These are phyloP conservation scores for Tylopilus cervinicoccineus DNA, from an alignment of 768 basidiomycete genomes.

Conservation along the genomic window DNA sequence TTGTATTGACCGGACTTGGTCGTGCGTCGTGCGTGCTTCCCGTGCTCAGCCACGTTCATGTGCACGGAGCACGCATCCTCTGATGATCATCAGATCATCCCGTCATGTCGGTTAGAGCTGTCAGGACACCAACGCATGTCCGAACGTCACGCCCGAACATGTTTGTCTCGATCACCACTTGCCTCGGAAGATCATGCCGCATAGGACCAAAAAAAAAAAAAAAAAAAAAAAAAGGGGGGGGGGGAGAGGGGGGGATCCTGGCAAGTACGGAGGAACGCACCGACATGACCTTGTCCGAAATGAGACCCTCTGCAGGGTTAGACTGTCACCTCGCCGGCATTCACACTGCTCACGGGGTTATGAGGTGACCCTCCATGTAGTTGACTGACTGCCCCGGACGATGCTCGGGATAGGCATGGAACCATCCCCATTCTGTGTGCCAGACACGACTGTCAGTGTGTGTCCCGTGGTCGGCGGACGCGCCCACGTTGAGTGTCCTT, in stretches of 20 bases:
- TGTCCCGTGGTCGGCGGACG: too few relatives aligned
- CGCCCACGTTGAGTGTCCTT: neutral
- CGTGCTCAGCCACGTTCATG: neutral
- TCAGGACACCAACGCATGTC: neutral
- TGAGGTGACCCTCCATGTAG: too few relatives aligned
- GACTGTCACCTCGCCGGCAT: too few relatives aligned
- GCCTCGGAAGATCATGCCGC: neutral
- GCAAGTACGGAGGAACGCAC: slow-evolving; percentile 1
- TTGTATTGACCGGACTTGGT: neutral
- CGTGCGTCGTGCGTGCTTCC: neutral
- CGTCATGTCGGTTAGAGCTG: neutral
- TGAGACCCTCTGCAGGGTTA: neutral
- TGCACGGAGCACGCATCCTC: neutral
- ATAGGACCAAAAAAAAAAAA: too few relatives aligned
- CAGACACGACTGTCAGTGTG: neutral
- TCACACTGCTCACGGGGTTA: too few relatives aligned
- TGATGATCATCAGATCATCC: neutral
- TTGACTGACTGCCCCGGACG: too few relatives aligned
- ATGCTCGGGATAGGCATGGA: neutral
- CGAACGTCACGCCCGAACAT: neutral
- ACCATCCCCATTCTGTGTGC: neutral
- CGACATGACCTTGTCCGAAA: neutral
- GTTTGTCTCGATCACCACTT: neutral
- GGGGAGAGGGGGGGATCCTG: too few relatives aligned
- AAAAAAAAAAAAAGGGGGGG: too few relatives aligned